phyloP scores from a whole-genome alignment of 305 asterid species.

The Solanum hybrid region DNA sequence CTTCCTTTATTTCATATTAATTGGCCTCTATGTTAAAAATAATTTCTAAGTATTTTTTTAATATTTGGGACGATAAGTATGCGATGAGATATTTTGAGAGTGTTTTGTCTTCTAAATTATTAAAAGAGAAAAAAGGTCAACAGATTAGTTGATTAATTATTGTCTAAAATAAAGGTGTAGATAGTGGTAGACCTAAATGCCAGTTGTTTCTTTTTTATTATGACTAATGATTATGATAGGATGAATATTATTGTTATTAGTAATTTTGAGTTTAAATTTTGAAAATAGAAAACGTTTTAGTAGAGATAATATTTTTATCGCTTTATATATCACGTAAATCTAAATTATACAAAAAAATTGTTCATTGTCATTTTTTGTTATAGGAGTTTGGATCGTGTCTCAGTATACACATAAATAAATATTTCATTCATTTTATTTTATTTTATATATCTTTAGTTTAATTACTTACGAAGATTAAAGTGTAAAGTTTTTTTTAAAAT shows the following conservation, averaged over 20 bases:
- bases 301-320: rapidly evolving
- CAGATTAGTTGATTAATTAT: neutral
- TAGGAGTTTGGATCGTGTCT: neutral
- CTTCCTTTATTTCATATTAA: no score
- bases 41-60: no score
- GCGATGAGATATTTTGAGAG: neutral
- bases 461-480: neutral
- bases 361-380: no score
- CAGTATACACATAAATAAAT: neutral
- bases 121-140: neutral
- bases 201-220: neutral
- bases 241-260: neutral
- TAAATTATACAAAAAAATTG: neutral
- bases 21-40: neutral
- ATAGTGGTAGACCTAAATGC: neutral
- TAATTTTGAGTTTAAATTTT: neutral
- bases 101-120: neutral
- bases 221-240: neutral
- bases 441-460: neutral
- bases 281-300: neutral
- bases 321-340: neutral
- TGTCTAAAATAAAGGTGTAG: neutral
- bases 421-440: neutral
- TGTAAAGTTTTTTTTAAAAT: neutral
- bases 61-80: no score